phyloP scores from a whole-genome alignment of 192 early-diverging fungal genomes.

The Phlyctochytrium bullatum region DNA sequence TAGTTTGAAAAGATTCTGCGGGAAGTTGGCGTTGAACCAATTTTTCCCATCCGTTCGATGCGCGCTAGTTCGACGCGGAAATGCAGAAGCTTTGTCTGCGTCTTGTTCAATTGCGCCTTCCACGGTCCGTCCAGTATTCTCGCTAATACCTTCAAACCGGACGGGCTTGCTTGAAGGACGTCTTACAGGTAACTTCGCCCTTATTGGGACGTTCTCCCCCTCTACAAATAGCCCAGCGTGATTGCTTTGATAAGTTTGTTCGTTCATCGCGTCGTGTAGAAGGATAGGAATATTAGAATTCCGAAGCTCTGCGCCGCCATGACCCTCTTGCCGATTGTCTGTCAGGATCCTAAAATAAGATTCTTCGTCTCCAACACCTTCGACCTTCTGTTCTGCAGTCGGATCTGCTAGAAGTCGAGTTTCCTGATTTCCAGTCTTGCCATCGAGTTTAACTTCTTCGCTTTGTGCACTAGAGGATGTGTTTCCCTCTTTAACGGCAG shows the following conservation, averaged over 20 bases:
- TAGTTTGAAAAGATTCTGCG: not conserved
- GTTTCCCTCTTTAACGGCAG: not conserved
- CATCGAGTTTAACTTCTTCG: not conserved
- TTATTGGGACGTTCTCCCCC: too few species aligned
- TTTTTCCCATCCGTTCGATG: not conserved
- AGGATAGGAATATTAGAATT: not conserved
- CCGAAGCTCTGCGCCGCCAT: not conserved
- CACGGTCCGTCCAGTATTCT: not conserved
- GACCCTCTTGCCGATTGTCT: not conserved
- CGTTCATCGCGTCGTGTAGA: not conserved
- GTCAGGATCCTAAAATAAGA: not conserved
- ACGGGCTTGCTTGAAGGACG: not conserved
- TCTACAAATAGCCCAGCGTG: too few species aligned
- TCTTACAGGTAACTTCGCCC: not conserved
- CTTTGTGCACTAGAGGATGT: not conserved
- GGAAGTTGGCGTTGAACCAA: not conserved
- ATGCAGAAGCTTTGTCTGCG: not conserved
- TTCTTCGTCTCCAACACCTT: not conserved
- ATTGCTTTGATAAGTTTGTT: not conserved
- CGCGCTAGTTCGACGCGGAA: not conserved
- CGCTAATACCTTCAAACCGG: not conserved
- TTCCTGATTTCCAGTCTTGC: not conserved
- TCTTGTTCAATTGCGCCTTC: not conserved
- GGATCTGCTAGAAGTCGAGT: not conserved
- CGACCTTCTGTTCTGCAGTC: not conserved